Conservation (phyloP, 2,329 filamentous ascomycete species). For the Cladosporium velox region DNA sequence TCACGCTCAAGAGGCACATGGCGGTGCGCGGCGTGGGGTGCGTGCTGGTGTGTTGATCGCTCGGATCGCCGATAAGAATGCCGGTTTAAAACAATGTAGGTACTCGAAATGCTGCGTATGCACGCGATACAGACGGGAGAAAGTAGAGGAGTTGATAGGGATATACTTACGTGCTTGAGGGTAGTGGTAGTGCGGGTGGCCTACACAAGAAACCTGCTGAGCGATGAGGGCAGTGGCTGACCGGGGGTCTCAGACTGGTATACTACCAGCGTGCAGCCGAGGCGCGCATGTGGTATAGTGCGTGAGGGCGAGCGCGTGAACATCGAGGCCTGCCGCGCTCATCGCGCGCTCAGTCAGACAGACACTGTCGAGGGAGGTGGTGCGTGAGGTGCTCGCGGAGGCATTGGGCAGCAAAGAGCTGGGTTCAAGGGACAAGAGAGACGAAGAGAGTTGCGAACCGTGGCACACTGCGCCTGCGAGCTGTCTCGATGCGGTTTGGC, state of each 20-base stretch:
- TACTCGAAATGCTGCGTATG: not conserved
- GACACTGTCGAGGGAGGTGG: not conserved
- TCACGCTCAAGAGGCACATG: slow-evolving; percentile 52
- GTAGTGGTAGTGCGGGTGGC: not conserved
- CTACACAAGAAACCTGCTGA: slow-evolving; percentile 18
- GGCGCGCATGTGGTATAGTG: slow-evolving; percentile 3
- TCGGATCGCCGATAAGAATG: not conserved
- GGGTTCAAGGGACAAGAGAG: slow-evolving; percentile 15
- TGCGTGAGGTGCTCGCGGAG: slow-evolving; percentile 3
- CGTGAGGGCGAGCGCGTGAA: not conserved
- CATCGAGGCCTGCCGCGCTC: not conserved
- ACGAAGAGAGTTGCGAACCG: not conserved
- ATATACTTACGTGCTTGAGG: slow-evolving; percentile 10
- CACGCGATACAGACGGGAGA: not conserved
- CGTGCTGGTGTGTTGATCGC: not conserved
- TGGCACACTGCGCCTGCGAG: not conserved
- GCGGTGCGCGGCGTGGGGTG: slow-evolving; percentile 4
- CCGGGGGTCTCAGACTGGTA: slow-evolving; percentile 19
- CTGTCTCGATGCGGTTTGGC: not conserved
- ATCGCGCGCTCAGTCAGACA: not conserved
- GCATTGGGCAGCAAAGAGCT: slow-evolving; percentile 17
- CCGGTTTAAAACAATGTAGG: not conserved
- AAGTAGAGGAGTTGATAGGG: slow-evolving; percentile 1
- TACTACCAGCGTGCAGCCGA: slow-evolving; percentile 5
- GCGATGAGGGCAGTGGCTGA: slow-evolving; percentile 19